Conservation (phyloP, 495 filamentous ascomycete genomes). For the Monascus purpureus region DNA sequence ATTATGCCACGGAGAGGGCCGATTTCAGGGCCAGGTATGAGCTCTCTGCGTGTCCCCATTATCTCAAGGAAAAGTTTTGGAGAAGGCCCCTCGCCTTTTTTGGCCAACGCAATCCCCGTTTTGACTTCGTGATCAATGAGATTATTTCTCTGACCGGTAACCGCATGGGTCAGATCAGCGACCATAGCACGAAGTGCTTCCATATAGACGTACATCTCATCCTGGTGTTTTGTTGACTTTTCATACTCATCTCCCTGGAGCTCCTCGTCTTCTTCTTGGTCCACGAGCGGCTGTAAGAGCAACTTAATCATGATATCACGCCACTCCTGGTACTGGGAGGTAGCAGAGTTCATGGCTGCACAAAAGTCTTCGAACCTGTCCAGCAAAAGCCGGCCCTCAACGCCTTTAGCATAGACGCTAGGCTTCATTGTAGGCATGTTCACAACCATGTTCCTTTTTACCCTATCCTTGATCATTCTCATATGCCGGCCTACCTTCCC, state of each 20-base stretch:
- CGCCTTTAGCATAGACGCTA: conserved; percentile 37
- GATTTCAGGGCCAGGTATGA: conserved; percentile 42
- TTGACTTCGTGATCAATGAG: conserved; percentile 68
- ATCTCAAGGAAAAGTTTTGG: conserved; percentile 53
- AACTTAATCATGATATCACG: conserved; percentile 54
- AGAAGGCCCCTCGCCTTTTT: conserved; percentile 51
- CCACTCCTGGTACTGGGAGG: conserved; percentile 55
- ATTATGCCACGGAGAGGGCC: conserved; percentile 58
- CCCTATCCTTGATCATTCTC: conserved; percentile 28
- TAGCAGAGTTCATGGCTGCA: conserved; percentile 52
- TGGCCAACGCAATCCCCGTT: conserved; percentile 40
- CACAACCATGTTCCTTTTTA: conserved; percentile 38
- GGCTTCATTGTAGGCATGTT: conserved; percentile 46
- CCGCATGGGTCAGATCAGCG: conserved; percentile 60
- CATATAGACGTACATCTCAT: conserved; percentile 73
- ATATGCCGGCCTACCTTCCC: conserved; percentile 33
- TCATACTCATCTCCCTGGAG: conserved; percentile 82
- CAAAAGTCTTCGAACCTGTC: conserved; percentile 41
- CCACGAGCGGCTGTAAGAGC: conserved; percentile 61
- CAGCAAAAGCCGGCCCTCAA: conserved; percentile 44
- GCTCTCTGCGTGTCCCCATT: conserved; percentile 35
- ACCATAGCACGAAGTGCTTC: conserved; percentile 59
- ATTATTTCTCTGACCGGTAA: conserved; percentile 63
- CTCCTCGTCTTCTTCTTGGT: conserved; percentile 58
- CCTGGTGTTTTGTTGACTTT: conserved; percentile 71